Base-by-base conservation (phyloP, 2,329 filamentous ascomycete species). In the Cordyceps cateniannulata region DNA sequence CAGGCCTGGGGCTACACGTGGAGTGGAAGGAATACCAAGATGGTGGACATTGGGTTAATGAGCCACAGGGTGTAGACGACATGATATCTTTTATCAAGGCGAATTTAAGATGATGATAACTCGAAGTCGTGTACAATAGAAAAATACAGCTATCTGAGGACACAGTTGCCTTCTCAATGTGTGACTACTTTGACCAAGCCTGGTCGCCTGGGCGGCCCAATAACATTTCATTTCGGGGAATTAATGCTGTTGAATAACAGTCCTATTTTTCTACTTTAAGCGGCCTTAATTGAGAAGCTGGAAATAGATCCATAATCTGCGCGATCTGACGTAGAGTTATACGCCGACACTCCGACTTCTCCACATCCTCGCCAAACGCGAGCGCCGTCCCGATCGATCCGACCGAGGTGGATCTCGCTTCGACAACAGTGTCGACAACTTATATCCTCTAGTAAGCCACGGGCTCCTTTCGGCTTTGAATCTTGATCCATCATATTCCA, bases 31-130 rank as follows among this genome's bases (percentile, higher is more conserved):
- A 44, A 35, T 59, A 59, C 42, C 12, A 27, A 6, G 56, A 59
- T 12, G 56, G 56, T 1, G 56, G 56, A 1, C 56, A 59, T 14
- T 59, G 56, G 56, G 3, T 59, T 3, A 50, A 59, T 24, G 56
- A 59, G 25, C 56, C 56, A 7, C 45, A 59, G 18, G 56, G 56
- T 9, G 56, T 59, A 2, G 56, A 59, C 24, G 56, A 59, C 7
- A 59, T 59, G 7, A 3, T 51, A 4, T 16, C 24, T 3, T 59
- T 59, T 50, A 49, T 58, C 8, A 45, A 29, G 5, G 38, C 5
- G 8, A 29, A 29, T 8, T 27, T 24, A 10, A 10, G n/a, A 14
- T 25, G 35, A 18, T 51, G 35, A 12, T 10, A 14, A 40, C 3
- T 6, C 3, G 35, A 40, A 14, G 16, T 3, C 3, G 35, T 14